These are phyloP conservation scores for Populus nigra DNA, from an alignment of 345 rosid species.

Conservation along the genomic window DNA sequence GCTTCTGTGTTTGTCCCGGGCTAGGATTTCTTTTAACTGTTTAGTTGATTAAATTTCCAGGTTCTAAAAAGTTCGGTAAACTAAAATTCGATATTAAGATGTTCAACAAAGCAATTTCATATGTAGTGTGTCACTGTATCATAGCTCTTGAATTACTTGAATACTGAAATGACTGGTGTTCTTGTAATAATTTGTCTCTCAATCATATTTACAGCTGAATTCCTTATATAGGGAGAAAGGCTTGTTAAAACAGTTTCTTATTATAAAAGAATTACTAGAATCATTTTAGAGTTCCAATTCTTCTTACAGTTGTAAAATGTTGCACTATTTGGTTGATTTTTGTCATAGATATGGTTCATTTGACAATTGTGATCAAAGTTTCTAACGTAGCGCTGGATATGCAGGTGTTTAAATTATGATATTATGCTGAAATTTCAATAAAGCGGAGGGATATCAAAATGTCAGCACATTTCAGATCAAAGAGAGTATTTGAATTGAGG, in stretches of 20 bases:
- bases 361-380: constrained; percentile 14
- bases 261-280: neutral
- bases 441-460: constrained; percentile 20
- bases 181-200: neutral
- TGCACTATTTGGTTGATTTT: constrained; percentile 1
- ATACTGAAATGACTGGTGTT: neutral
- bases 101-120: neutral
- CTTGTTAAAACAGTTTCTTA: neutral
- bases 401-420: constrained; percentile 25
- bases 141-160: constrained; percentile 10
- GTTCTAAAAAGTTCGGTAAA: neutral
- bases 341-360: neutral
- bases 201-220: neutral
- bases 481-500: constrained; percentile 29
- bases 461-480: constrained; percentile 18
- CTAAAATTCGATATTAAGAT: neutral
- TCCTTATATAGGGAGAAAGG: neutral
- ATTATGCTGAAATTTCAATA: constrained; percentile 8
- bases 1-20: neutral
- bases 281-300: neutral
- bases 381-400: neutral
- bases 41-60: constrained; percentile 10
- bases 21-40: neutral
- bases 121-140: neutral
- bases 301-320: neutral